Percentiles rank a stretch among this genome's conserved stretches.
Evolutionary conservation across 129 eudicot genomes (phyloP).

Genomic region (Escallonia herrerae): DNA sequence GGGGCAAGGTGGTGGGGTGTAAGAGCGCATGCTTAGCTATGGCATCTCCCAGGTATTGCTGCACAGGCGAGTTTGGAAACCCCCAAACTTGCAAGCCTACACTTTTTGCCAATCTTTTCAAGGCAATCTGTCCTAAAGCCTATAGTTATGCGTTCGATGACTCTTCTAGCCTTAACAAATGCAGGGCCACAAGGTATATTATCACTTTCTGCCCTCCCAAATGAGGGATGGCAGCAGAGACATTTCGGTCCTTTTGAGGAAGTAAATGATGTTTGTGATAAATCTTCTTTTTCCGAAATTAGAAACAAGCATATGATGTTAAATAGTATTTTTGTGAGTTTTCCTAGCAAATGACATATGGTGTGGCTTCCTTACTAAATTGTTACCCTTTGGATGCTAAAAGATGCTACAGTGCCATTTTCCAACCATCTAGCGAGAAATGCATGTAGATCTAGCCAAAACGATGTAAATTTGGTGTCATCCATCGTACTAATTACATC

Average conservation of each 20-base stretch:
- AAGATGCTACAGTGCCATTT: no score
- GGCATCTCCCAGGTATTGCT: slow-evolving; percentile 74
- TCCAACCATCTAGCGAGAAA: no score
- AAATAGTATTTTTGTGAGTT: no score
- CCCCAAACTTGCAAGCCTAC: slow-evolving; percentile 85
- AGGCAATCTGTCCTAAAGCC: slow-evolving; percentile 85
- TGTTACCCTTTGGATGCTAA: no score
- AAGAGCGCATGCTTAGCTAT: slow-evolving; percentile 89
- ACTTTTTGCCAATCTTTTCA: slow-evolving; percentile 56
- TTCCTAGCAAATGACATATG: no score
- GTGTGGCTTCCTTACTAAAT: no score
- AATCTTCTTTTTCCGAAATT: no score
- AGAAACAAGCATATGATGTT: no score
- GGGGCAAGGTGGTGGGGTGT: slow-evolving; percentile 67
- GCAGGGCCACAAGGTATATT: slow-evolving; percentile 78
- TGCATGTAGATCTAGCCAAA: no score
- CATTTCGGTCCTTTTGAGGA: not conserved
- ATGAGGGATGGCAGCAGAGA: slow-evolving; percentile 8
- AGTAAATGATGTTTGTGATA: not conserved
- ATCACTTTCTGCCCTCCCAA: slow-evolving; percentile 92
- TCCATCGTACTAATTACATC: no score
- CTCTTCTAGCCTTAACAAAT: slow-evolving; percentile 71
- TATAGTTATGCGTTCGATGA: slow-evolving; percentile 89
- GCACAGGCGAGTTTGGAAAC: slow-evolving; percentile 62
- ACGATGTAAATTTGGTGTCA: no score